Evolutionary conservation across 2,329 filamentous ascomycete genomes (phyloP), one percentile per base, ranked within the genome.

Genomic region (Tolypocladium ovalisporum): DNA sequence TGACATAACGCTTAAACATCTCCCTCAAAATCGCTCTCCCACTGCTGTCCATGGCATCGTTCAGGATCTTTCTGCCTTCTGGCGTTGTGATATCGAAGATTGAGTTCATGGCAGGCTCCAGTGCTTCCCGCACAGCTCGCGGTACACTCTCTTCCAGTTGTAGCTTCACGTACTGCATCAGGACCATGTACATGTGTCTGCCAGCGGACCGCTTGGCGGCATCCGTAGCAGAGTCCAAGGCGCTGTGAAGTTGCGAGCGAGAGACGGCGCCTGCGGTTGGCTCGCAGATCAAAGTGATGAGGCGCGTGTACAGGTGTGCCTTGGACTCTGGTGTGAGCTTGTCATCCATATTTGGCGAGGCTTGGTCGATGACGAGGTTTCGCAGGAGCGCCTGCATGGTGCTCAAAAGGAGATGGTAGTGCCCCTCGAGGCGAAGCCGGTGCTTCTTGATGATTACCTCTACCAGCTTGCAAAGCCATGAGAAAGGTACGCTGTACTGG

Each of bases 141-240:
- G 77, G 68, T 56, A 86, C 76, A 35, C 74, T 73, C 55, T 73
- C 72, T 65, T 85, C 81, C 7, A 86, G 76, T 68, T 85, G 83
- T 61, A 85, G 71, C 69, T 79, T 81, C 61, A 86, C 75, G 64
- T 85, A 87, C 56, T 76, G 71, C 71, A 82, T 78, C 49, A 87
- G 67, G 7, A 86, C 70, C 35, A 82, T 69, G 62, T 83, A 83
- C 79, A 87, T 85, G 69, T 85, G 77, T 61, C 81, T 76, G 5
- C 82, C 82, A 1, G 82, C 82, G 8, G 79, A 81, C 19, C 81
- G 76, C 71, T 84, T 85, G 24, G 83, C 83, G 35, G 76, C 78
- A 61, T 84, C 82, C 1, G 78, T 82, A 1, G 82, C 82, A 29
- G 83, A 85, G 64, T 83, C 81, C 32, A 87, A 75, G 19, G 71